These are phyloP conservation scores for Globisporangium polare DNA, from an alignment of 352 stramenopile species.

Conservation along the genomic window DNA sequence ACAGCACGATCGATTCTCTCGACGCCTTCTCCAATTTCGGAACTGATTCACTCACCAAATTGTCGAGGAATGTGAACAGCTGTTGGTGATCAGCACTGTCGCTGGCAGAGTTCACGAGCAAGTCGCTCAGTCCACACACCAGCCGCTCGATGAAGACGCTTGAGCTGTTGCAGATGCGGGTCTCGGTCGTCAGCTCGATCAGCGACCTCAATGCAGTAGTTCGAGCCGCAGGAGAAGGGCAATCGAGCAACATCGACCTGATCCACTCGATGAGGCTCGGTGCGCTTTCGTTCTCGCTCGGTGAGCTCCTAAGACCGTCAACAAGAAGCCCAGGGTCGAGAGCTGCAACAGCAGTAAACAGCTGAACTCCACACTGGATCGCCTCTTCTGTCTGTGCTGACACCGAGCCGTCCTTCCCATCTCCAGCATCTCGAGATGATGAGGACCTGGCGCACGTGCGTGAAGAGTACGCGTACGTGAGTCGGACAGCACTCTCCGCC, in stretches of 20 bases:
- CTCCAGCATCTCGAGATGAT: background rate
- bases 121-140: conserved; percentile 20
- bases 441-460: background rate
- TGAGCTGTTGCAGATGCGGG: background rate
- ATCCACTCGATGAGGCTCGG: background rate
- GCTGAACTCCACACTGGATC: conserved; percentile 10
- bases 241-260: conserved; percentile 5
- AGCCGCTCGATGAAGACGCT: conserved; percentile 22
- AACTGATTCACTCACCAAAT: background rate
- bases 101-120: conserved; percentile 8
- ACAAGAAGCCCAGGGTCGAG: background rate
- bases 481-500: background rate
- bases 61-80: conserved; percentile 11
- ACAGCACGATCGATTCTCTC: background rate
- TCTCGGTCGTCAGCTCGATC: background rate
- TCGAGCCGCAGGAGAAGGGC: conserved; percentile 3
- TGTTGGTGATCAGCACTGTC: background rate
- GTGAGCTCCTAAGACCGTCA: background rate
- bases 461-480: background rate
- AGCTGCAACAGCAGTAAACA: conserved; percentile 4
- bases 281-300: background rate
- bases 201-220: background rate
- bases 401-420: background rate
- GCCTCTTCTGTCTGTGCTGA: conserved; percentile 16
- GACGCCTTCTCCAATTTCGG: background rate